phyloP scores from a whole-genome alignment of 169 alveolate species.

The Plasmodium gallinaceum region DNA sequence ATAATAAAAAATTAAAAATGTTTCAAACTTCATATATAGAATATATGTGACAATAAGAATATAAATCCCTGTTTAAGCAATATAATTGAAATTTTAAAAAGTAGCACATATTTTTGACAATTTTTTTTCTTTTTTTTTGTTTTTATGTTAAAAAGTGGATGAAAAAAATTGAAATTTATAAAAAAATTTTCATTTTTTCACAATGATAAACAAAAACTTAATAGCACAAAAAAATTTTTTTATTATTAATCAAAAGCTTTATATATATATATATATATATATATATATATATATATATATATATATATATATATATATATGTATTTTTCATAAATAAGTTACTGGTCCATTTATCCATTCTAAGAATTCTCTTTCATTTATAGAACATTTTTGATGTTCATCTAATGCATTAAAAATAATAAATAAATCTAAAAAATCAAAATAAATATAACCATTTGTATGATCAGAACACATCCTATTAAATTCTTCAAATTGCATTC shows the following conservation, averaged over 20 bases:
- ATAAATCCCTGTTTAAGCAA: not conserved
- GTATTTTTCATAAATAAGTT: conserved; percentile 37
- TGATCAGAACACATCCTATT: conserved; percentile 92
- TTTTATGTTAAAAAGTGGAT: conserved; percentile 45
- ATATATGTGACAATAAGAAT: not conserved
- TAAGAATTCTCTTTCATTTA: conserved; percentile 91
- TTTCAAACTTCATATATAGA: not conserved
- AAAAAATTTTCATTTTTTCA: conserved; percentile 45
- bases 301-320: not conserved
- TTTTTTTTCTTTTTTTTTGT: conserved; percentile 30
- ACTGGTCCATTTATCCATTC: conserved; percentile 92
- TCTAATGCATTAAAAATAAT: conserved; percentile 92
- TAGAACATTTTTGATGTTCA: conserved; percentile 92
- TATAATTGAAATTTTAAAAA: conserved; percentile 20
- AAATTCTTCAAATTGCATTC: conserved; percentile 93
- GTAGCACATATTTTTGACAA: conserved; percentile 41
- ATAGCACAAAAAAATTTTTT: conserved; percentile 69
- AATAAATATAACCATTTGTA: conserved; percentile 90
- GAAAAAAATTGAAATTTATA: conserved; percentile 54
- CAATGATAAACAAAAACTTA: conserved; percentile 75
- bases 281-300: not conserved
- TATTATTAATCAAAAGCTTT: conserved; percentile 15
- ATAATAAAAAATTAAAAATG: not conserved
- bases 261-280: conserved; percentile 8
- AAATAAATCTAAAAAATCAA: conserved; percentile 90